Evolutionary conservation across 2,329 filamentous ascomycete genomes (phyloP).

Genomic region (Talaromyces funiculosus): DNA sequence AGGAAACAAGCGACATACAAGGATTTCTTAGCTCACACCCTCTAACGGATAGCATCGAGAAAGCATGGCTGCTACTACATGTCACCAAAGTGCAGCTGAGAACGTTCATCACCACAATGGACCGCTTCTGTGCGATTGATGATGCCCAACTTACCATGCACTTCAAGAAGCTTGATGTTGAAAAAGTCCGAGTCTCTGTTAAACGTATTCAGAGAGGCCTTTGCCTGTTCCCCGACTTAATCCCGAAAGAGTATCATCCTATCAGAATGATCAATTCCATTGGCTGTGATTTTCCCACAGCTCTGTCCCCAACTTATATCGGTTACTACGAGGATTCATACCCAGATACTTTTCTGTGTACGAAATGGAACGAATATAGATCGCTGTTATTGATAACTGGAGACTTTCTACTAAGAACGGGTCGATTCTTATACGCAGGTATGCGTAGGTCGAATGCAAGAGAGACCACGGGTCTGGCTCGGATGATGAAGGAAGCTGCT

Average conservation of each 20-base stretch:
- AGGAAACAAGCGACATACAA: neutral
- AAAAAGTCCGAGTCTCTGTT: neutral
- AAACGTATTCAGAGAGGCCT: neutral
- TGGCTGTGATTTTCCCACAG: neutral
- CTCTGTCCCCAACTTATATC: neutral
- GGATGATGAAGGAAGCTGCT: neutral
- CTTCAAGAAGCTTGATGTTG: neutral
- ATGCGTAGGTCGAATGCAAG: neutral
- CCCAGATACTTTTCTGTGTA: neutral
- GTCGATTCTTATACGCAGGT: neutral
- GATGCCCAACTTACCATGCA: neutral
- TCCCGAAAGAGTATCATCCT: neutral
- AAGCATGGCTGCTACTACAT: slow-evolving; percentile 1
- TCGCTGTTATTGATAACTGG: neutral
- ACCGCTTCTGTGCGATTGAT: neutral
- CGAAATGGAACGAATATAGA: slow-evolving; percentile 4
- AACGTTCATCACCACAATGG: neutral
- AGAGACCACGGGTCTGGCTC: neutral
- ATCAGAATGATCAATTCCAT: neutral
- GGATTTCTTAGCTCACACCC: neutral
- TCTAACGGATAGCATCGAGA: neutral
- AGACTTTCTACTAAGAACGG: neutral
- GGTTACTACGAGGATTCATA: neutral
- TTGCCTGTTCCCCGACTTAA: neutral
- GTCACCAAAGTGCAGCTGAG: neutral